These are phyloP conservation scores for Rhodotorula glutinis DNA, from an alignment of 1,284 basidiomycete species.

Conservation along the genomic window DNA sequence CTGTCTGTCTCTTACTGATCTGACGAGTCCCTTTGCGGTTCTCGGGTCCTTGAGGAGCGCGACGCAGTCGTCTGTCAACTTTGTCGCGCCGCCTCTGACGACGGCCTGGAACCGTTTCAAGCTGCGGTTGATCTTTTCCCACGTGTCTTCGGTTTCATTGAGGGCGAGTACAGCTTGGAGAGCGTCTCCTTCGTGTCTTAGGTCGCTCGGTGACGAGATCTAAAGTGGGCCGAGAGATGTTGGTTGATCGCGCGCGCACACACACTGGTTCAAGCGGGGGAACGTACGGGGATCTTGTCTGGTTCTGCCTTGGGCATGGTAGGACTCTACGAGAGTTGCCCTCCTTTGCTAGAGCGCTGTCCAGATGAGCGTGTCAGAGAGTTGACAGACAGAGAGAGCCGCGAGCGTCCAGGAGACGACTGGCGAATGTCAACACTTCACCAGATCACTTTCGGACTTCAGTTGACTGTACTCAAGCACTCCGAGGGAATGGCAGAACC, in stretches of 20 bases:
- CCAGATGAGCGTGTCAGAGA: too few relatives aligned
- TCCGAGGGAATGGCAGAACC: constrained; percentile 1
- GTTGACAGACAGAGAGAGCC: too few relatives aligned
- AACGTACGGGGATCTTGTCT: constrained; percentile 28
- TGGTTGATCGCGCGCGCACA: too few relatives aligned
- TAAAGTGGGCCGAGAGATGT: constrained; percentile 8
- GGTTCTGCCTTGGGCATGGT: constrained; percentile 15
- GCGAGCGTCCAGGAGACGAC: too few relatives aligned
- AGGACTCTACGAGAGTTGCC: background rate
- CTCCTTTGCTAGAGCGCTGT: too few relatives aligned
- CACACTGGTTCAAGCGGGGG: background rate
- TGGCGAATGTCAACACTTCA: too few relatives aligned
- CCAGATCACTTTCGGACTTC: too few relatives aligned
- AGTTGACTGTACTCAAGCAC: too few relatives aligned
- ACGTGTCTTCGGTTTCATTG: constrained; percentile 75
- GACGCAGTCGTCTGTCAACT: constrained; percentile 59
- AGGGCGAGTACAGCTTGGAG: constrained; percentile 55
- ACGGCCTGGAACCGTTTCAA: constrained; percentile 58
- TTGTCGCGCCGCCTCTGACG: constrained; percentile 56
- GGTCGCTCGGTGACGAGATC: constrained; percentile 28
- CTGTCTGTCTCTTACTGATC: constrained; percentile 46
- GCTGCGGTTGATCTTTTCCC: constrained; percentile 67
- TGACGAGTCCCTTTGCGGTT: constrained; percentile 59
- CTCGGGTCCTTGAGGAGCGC: constrained; percentile 55
- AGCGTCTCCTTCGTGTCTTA: constrained; percentile 53